These are phyloP conservation scores for Fomitopsis serialis DNA, from an alignment of 768 basidiomycete species.

Conservation along the genomic window DNA sequence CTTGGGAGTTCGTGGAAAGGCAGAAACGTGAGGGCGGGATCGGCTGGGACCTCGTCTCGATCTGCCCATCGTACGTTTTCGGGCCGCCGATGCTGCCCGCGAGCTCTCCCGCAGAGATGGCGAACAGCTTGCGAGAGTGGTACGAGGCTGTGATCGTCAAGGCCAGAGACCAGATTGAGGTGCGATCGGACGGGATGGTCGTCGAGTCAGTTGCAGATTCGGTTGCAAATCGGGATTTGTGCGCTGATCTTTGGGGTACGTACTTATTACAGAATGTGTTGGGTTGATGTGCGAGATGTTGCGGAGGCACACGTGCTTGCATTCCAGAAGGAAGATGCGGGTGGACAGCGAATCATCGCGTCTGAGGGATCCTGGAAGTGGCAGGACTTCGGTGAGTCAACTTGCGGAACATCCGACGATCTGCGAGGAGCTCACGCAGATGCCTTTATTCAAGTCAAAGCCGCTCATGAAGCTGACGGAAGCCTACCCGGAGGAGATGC, in stretches of 20 bases:
- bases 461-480: not conserved
- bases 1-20: constrained; percentile 13
- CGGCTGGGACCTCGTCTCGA: constrained; percentile 27
- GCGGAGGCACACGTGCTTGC: constrained; percentile 27
- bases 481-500: constrained; percentile 6
- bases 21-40: constrained; percentile 16
- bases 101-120: constrained; percentile 28
- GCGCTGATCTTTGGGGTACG: not conserved
- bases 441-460: not conserved
- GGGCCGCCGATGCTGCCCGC: constrained; percentile 34
- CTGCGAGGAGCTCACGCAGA: not conserved
- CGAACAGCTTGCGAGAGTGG: constrained; percentile 35
- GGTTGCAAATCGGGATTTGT: not conserved
- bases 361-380: constrained; percentile 13
- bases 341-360: constrained; percentile 35
- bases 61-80: constrained; percentile 31
- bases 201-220: not conserved
- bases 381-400: constrained; percentile 17
- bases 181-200: constrained; percentile 3
- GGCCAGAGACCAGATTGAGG: constrained; percentile 3
- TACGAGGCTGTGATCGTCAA: constrained; percentile 26
- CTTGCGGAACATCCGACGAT: not conserved
- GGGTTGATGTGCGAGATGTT: constrained; percentile 34
- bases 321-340: constrained; percentile 26
- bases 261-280: constrained; percentile 3